These are phyloP conservation scores for Cucumis cinereus DNA, from an alignment of 306 rosid genomes.

Conservation along the genomic window DNA sequence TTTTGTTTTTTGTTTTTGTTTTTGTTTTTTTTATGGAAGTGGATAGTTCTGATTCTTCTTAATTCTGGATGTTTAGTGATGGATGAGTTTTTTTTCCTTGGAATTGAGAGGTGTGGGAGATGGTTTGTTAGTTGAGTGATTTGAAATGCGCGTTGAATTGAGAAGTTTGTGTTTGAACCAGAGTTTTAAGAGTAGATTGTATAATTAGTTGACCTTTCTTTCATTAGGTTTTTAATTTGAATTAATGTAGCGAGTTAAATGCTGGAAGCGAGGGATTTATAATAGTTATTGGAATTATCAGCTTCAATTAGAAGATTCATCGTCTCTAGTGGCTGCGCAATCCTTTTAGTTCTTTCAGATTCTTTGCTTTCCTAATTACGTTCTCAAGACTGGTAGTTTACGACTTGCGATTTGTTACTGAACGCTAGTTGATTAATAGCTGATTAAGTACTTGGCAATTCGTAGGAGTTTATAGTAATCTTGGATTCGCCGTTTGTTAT, in stretches of 20 bases:
- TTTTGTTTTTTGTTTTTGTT: neutral
- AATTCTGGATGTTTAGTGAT: neutral
- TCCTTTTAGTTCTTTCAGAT: neutral
- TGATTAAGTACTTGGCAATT: neutral
- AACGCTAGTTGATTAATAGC: neutral
- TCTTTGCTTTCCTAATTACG: neutral
- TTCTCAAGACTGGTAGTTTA: neutral
- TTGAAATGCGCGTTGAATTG: slow-evolving; percentile 1
- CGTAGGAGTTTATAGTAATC: neutral
- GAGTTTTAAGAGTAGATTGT: neutral
- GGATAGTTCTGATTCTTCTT: neutral
- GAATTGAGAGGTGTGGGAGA: neutral
- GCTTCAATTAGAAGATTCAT: neutral
- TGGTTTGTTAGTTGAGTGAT: neutral
- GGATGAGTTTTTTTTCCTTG: neutral
- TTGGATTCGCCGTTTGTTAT: neutral
- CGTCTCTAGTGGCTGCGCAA: neutral
- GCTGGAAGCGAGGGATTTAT: neutral
- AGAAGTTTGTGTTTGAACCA: slow-evolving; percentile 3
- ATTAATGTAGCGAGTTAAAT: neutral
- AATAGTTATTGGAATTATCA: neutral
- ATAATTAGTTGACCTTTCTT: slow-evolving; percentile 4
- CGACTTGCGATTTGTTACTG: neutral
- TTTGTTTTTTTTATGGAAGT: neutral
- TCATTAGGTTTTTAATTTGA: neutral